Base-by-base conservation (phyloP, 371 early-diverging fungal genomes). In the Amoeboaphelidium occidentale region DNA sequence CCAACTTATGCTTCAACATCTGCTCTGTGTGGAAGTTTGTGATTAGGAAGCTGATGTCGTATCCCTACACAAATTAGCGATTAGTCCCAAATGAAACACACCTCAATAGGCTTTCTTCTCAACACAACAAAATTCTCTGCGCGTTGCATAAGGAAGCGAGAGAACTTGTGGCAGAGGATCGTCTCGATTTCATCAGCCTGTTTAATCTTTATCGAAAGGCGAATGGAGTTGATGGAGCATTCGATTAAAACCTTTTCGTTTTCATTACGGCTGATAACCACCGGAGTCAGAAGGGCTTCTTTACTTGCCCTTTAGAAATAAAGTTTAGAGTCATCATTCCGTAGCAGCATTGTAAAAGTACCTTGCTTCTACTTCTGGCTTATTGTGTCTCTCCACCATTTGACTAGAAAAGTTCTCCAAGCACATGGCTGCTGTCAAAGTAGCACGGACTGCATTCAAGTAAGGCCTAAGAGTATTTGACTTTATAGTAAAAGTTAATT, bases 151-250 rank as follows among this genome's bases (percentile, higher is more conserved):
- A 96, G 65, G 70, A 96, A 96, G 46, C 93, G 74, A 25, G 92
- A 79, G 56, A 96, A 88, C 60, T 90, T 87, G 72, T 92, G 90
- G 52, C 83, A 80, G 53, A 96, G 58, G 46, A 96, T 84, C 45
- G 79, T 71, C 60, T 96, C 96, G 49, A 91, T 82, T 48, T 96
- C 96, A 66, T 96, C 93, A 2, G 91, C 90, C 66, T 92, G 92
- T 64, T 96, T 96, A 64, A 96, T 86, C 42, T 82, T 80, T 58
- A 96, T 96, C 57, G 78, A 78, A 53, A 96, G 64, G 46, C 96
- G 85, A 51, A 92, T 64, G 10, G 90, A 82, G 68, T 96, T 96
- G 61, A 96, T 77, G 39, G 84, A 81, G 25, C 83, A 66, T 56
- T 96, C 96, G 56, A 96, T 79, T 51, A 90, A 58, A 23, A 91